Conservation (phyloP, 2,329 filamentous ascomycete genomes). For the Aspergillus proliferans region DNA sequence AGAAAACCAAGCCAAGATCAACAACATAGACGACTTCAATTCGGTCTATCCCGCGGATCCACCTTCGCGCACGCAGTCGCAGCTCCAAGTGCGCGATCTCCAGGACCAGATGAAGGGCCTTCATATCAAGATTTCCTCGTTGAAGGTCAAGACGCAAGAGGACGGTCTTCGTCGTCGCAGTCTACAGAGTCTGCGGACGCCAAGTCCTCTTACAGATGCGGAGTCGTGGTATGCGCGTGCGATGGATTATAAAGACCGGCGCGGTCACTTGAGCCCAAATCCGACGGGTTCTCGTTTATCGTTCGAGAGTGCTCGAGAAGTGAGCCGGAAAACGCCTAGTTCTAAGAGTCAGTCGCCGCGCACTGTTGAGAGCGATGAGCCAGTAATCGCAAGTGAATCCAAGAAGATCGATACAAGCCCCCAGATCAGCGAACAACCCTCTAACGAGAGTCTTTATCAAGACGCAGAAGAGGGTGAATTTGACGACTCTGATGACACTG, state of each 20-base stretch:
- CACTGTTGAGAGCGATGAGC: not conserved
- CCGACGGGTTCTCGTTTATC: constrained; percentile 31
- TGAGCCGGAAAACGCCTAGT: not conserved
- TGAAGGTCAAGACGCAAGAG: constrained; percentile 71
- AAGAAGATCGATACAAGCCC: not conserved
- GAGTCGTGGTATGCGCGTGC: constrained; percentile 50
- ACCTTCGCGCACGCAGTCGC: constrained; percentile 62
- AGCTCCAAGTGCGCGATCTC: constrained; percentile 65
- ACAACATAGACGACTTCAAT: constrained; percentile 28
- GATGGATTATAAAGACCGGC: constrained; percentile 29
- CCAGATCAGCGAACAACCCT: constrained; percentile 19
- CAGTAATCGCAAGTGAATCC: not conserved
- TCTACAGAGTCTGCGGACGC: constrained; percentile 65
- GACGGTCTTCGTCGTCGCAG: constrained; percentile 74
- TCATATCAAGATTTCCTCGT: constrained; percentile 73
- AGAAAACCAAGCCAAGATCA: constrained; percentile 17
- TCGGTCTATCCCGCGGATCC: constrained; percentile 37
- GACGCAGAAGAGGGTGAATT: constrained; percentile 39
- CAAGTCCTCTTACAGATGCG: constrained; percentile 73
- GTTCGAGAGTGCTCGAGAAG: constrained; percentile 20
- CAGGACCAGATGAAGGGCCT: constrained; percentile 81
- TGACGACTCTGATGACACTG: constrained; percentile 32
- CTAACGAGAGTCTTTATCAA: constrained; percentile 35
- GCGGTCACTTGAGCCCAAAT: constrained; percentile 22
- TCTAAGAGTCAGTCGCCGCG: not conserved